Evolutionary conservation across 768 basidiomycete genomes (phyloP).

Genomic region (Dacryopinax primogenitus): DNA sequence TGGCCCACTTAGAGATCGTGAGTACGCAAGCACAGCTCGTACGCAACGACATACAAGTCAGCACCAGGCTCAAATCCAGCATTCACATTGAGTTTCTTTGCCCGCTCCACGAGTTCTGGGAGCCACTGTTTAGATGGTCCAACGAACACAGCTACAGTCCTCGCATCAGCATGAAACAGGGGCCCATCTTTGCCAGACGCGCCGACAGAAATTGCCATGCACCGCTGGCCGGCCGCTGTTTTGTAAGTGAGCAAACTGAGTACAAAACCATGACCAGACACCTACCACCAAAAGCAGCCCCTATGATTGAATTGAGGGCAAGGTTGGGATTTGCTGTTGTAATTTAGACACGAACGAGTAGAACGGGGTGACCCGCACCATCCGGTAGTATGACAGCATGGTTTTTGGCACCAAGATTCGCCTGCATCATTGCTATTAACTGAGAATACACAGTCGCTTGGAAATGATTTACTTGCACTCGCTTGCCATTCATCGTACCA

Average conservation of each 20-base stretch:
- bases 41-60: slow-evolving; percentile 52
- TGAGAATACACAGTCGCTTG: background rate
- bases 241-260: slow-evolving; percentile 24
- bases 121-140: slow-evolving; percentile 66
- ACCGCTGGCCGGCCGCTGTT: slow-evolving; percentile 82
- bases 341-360: background rate
- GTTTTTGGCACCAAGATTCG: slow-evolving; percentile 93
- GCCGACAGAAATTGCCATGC: slow-evolving; percentile 94
- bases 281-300: slow-evolving; percentile 69
- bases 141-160: slow-evolving; percentile 45
- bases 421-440: slow-evolving; percentile 25
- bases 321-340: slow-evolving; percentile 70
- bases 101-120: slow-evolving; percentile 71
- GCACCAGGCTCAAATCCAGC: slow-evolving; percentile 81
- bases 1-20: slow-evolving; percentile 29
- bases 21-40: background rate
- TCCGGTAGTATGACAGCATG: slow-evolving; percentile 90
- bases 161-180: slow-evolving; percentile 4
- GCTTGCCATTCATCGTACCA: slow-evolving; percentile 75
- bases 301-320: slow-evolving; percentile 79
- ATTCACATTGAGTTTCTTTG: slow-evolving; percentile 63
- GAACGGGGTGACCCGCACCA: slow-evolving; percentile 37
- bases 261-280: slow-evolving; percentile 20
- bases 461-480: slow-evolving; percentile 49
- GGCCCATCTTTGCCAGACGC: slow-evolving; percentile 20